Conservation (phyloP, 768 basidiomycete genomes). For the Chalciporus chontae region DNA sequence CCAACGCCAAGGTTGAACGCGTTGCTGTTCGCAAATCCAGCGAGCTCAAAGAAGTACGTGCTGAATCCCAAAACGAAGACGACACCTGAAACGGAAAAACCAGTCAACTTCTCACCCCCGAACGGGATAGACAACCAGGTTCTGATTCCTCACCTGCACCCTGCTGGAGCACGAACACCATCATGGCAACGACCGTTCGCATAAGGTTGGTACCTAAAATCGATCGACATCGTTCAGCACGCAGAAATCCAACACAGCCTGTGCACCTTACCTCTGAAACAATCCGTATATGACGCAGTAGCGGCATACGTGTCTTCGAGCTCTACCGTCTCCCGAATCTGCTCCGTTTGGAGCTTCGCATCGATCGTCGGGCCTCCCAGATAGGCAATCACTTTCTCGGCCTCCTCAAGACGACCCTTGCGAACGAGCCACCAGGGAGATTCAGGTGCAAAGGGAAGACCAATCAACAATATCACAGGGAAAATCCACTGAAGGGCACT, state of each 20-base stretch:
- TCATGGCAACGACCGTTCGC: constrained; percentile 27
- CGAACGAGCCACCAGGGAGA: constrained; percentile 35
- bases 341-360: constrained; percentile 19
- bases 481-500: constrained; percentile 34
- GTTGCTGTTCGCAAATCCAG: constrained; percentile 26
- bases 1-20: constrained; percentile 33
- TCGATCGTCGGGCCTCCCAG: constrained; percentile 24
- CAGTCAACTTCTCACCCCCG: neutral
- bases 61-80: constrained; percentile 28
- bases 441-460: constrained; percentile 31
- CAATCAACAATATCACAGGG: constrained; percentile 28
- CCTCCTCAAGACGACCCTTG: constrained; percentile 24
- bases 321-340: constrained; percentile 28
- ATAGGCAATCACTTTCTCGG: constrained; percentile 13
- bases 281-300: constrained; percentile 30
- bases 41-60: constrained; percentile 36
- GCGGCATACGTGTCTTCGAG: constrained; percentile 27
- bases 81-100: constrained; percentile 13
- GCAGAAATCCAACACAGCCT: no score
- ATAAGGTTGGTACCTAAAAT: constrained; percentile 19
- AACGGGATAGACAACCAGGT: neutral
- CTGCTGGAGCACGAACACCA: constrained; percentile 31
- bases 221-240: neutral
- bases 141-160: constrained; percentile 12
- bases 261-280: constrained; percentile 25